phyloP scores from a whole-genome alignment of 495 filamentous ascomycete species.

The Tuber borchii region DNA sequence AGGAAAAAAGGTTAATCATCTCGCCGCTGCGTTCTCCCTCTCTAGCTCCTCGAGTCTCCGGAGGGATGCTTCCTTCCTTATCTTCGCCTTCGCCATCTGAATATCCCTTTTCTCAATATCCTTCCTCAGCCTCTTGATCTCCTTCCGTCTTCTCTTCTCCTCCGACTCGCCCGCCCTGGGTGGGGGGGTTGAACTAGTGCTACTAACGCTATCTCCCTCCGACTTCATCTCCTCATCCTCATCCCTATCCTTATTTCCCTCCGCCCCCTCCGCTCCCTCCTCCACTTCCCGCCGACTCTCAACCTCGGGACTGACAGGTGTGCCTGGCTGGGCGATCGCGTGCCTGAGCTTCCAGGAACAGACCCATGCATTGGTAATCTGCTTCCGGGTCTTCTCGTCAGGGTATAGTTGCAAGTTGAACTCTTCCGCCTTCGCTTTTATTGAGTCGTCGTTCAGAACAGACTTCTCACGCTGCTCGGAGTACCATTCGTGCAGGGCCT shows the following conservation, averaged over 20 bases:
- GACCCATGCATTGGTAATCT: conserved; percentile 29
- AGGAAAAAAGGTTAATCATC: conserved; percentile 24
- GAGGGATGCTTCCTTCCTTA: conserved; percentile 31
- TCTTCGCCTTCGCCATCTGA: conserved; percentile 35
- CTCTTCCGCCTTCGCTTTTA: conserved; percentile 28
- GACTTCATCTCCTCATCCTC: conserved; percentile 21
- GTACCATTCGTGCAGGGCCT: conserved; percentile 30
- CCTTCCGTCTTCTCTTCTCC: conserved; percentile 31
- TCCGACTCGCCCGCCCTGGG: conserved; percentile 29
- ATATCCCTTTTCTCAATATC: conserved; percentile 35
- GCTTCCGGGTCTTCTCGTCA: conserved; percentile 22
- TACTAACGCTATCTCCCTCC: conserved; percentile 23
- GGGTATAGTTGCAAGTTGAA: conserved; percentile 26
- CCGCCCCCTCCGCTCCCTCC: neutral
- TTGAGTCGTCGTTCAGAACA: conserved; percentile 13
- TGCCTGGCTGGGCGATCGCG: conserved; percentile 8
- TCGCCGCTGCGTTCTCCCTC: conserved; percentile 18
- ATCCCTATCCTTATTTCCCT: neutral
- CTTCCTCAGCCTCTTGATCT: conserved; percentile 32
- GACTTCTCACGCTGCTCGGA: conserved; percentile 17
- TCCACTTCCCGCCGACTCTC: conserved; percentile 23
- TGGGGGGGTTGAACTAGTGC: conserved; percentile 10
- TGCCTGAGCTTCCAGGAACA: conserved; percentile 31
- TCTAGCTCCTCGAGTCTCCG: conserved; percentile 29
- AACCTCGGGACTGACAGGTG: conserved; percentile 14